Conservation (phyloP, 805 yeast genomes). For the Brettanomyces bruxellensis region DNA sequence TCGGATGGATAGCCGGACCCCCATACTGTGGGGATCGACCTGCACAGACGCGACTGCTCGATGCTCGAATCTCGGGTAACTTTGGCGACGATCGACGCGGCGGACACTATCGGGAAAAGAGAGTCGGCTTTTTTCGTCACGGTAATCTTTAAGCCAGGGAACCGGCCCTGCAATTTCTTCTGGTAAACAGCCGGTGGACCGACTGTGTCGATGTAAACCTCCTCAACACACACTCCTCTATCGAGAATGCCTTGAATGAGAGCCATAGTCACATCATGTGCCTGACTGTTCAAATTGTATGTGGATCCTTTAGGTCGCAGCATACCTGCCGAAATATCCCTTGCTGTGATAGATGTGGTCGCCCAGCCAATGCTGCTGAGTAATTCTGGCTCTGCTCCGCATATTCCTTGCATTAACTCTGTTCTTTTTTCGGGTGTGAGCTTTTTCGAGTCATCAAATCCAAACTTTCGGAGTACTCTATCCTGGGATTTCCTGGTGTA, state of each 20-base stretch:
- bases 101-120: constrained; percentile 81
- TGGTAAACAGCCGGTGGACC: constrained; percentile 90
- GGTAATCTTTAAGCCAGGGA: constrained; percentile 51
- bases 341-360: constrained; percentile 74
- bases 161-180: constrained; percentile 55
- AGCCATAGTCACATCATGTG: constrained; percentile 87
- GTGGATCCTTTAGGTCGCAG: constrained; percentile 41
- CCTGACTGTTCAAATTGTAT: constrained; percentile 86
- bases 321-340: constrained; percentile 87
- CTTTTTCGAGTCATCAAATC: constrained; percentile 91
- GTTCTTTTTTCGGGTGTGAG: constrained; percentile 66
- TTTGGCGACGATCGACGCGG: constrained; percentile 93
- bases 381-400: constrained; percentile 36
- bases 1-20: constrained; percentile 97
- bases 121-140: constrained; percentile 96
- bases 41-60: constrained; percentile 7
- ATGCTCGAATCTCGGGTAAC: constrained; percentile 70
- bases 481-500: constrained; percentile 56
- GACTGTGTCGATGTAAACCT: constrained; percentile 88
- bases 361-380: constrained; percentile 73
- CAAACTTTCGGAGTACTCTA: constrained; percentile 45
- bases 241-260: constrained; percentile 59
- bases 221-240: constrained; percentile 53
- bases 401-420: constrained; percentile 46
- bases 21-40: constrained; percentile 22